phyloP scores from a whole-genome alignment of 2,329 filamentous ascomycete species.

The Leptodontidium sp. region DNA sequence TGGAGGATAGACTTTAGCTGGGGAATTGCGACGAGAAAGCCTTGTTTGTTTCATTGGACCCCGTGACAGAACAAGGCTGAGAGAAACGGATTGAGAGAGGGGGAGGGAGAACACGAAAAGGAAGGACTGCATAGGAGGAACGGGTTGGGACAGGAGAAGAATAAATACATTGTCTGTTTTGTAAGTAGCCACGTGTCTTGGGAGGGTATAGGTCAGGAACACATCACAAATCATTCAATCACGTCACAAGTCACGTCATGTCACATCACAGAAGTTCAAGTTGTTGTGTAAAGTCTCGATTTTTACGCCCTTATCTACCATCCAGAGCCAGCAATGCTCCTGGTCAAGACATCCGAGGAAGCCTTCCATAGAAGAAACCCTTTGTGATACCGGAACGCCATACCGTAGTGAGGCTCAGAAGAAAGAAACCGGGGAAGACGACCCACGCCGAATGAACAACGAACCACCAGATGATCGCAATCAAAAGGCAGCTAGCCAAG shows the following conservation, averaged over 20 bases:
- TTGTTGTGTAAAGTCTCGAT: constrained; percentile 8
- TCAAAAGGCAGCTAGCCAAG: constrained; percentile 13
- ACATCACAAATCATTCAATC: not conserved
- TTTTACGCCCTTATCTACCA: constrained; percentile 22
- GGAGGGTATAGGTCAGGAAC: no score
- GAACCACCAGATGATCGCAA: constrained; percentile 7
- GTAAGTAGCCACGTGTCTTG: no score
- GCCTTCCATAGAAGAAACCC: constrained; percentile 4
- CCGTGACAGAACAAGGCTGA: no score
- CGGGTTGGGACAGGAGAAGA: no score
- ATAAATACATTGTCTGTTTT: no score
- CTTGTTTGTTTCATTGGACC: no score
- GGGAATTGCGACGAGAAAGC: no score
- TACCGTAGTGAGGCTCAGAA: constrained; percentile 25
- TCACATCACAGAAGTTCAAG: not conserved
- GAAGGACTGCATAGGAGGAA: no score
- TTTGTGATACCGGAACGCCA: constrained; percentile 35
- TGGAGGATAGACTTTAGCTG: no score
- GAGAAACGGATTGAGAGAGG: no score
- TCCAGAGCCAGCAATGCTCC: constrained; percentile 12
- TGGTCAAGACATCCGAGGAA: constrained; percentile 22
- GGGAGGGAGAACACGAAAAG: no score
- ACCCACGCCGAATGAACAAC: constrained; percentile 12
- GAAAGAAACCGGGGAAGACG: constrained; percentile 18
- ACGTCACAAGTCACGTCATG: not conserved